Base-by-base conservation (phyloP, 371 early-diverging fungal species). In the Mucor piriformis region DNA sequence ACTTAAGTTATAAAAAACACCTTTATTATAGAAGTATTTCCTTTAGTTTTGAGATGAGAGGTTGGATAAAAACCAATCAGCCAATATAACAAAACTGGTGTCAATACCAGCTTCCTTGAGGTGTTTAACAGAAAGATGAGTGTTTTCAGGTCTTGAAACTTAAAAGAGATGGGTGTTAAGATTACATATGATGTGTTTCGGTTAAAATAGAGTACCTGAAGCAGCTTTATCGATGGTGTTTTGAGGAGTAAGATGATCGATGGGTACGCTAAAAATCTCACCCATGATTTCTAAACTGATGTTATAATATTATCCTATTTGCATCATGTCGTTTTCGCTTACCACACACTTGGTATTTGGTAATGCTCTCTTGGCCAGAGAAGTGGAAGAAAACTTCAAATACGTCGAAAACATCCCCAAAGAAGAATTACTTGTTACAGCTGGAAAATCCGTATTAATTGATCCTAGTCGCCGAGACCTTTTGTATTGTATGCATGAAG, bases 341-440 rank as follows among this genome's bases (percentile, higher is more conserved):
- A 83, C 84, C 74, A 61, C 90, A 88, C 72, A 95, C 91, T 42
- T 84, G 81, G 66, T 92, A 93, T 69, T 93, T 93, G 16, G 93
- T 92, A 55, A 81, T 79, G 47, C 62, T 55, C 64, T 91, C 88
- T 47, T 80, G 65, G 12, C 77, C 83, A 35, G 81, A 78, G 64
- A 88, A 92, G 61, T 93, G 94, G 59, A 81, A 88, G 2, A 87
- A n/a, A n/a, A n/a, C n/a, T 12, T 37, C 37, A 12, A 37, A 12
- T 37, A 37, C 12, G 15, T 37, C 3, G 37, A 37, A 37, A 4
- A 37, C 3, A 37, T 37, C 13, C 37, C 37, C 37, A 37, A 37
- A 3, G 37, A 37, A 12, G 4, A 37, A 37, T 15, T 37, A 12
- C 4, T 4, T 7, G 4, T 15, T 12, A 42, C 42, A 20, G 16